Evolutionary conservation across 495 filamentous ascomycete species (phyloP).

Genomic region (Annulohypoxylon moriforme): DNA sequence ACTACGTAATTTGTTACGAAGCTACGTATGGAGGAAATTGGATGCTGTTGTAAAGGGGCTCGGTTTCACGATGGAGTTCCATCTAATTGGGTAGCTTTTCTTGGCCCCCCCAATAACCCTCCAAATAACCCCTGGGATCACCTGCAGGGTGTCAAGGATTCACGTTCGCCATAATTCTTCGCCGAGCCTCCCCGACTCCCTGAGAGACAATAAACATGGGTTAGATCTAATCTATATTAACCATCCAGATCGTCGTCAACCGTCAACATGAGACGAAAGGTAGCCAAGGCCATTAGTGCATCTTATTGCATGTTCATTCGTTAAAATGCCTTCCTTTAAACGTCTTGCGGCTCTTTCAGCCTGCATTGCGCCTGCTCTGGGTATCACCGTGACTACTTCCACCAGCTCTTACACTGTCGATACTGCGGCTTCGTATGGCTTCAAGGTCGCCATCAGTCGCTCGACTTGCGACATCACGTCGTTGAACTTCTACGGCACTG

Average conservation of each 20-base stretch:
- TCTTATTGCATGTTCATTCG: slow-evolving; percentile 10
- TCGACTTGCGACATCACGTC: slow-evolving; percentile 66
- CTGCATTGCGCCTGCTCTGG: slow-evolving; percentile 41
- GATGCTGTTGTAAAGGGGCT: slow-evolving; percentile 2
- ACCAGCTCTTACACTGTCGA: slow-evolving; percentile 55
- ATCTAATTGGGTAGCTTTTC: slow-evolving; percentile 10
- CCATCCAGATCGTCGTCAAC: slow-evolving; percentile 7
- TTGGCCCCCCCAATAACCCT: slow-evolving; percentile 3
- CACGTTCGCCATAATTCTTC: slow-evolving; percentile 15
- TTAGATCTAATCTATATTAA: slow-evolving; percentile 28
- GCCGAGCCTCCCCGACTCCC: slow-evolving; percentile 13
- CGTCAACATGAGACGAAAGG: slow-evolving; percentile 6
- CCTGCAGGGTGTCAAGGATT: neutral
- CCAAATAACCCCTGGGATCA: neutral
- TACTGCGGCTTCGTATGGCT: slow-evolving; percentile 55
- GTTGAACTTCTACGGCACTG: slow-evolving; percentile 60
- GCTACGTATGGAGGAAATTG: slow-evolving; percentile 18
- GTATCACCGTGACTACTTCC: slow-evolving; percentile 48
- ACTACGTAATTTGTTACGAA: slow-evolving; percentile 24
- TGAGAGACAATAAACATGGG: slow-evolving; percentile 13
- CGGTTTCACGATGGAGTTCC: slow-evolving; percentile 10
- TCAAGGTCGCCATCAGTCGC: slow-evolving; percentile 61
- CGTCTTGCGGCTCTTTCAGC: slow-evolving; percentile 35
- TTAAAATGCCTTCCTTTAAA: slow-evolving; percentile 25
- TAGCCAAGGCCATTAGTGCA: slow-evolving; percentile 14